Evolutionary conservation across 805 yeast genomes (phyloP), one percentile per base, ranked within the genome.

Genomic region (Kuraishia cidri): DNA sequence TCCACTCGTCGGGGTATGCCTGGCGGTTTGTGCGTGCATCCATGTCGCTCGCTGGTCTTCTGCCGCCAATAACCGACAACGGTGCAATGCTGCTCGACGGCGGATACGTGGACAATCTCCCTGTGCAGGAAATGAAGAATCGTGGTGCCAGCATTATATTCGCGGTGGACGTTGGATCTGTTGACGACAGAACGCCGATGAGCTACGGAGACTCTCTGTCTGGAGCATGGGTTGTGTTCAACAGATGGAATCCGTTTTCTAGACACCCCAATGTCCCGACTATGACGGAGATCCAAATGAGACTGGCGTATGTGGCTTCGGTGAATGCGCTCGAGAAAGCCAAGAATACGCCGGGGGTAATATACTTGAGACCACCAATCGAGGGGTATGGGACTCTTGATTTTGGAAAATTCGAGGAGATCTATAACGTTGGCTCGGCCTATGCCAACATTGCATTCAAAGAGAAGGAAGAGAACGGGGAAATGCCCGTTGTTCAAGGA

Each of bases 1-100:
- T 90, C 18, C 98, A 90, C 50, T 75, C 85, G 4, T 69, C 79
- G 24, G 98, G 98, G 3, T 85, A 84, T 48, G 88, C 95, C 9
- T 90, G 98, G 98, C 64, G 97, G 40, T 92, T 82, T 44, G 81
- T 90, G 29, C 65, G 98, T 32, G 98, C 98, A 0, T 85, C 96
- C 0, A 90, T 90, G 98, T 81, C 96, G 1, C 64, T 90, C 31
- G 97, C 97, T 1, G 97, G 97, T 0, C 62, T 92, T 24, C 60
- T 90, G 16, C 98, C 98, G 3, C 90, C 90, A 1, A 63, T 92
- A 16, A 79, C 92, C 3, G 92, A 77, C 46, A 77, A 84, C 34
- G 98, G 98, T 0, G 75, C 82, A 25, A 90, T 90, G 97, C 58
- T 92, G 19, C 59, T 92, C 27, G 98, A 90, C 56, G 98, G 98